phyloP scores from a whole-genome alignment of 768 basidiomycete species.

The Amanita thiersii region DNA sequence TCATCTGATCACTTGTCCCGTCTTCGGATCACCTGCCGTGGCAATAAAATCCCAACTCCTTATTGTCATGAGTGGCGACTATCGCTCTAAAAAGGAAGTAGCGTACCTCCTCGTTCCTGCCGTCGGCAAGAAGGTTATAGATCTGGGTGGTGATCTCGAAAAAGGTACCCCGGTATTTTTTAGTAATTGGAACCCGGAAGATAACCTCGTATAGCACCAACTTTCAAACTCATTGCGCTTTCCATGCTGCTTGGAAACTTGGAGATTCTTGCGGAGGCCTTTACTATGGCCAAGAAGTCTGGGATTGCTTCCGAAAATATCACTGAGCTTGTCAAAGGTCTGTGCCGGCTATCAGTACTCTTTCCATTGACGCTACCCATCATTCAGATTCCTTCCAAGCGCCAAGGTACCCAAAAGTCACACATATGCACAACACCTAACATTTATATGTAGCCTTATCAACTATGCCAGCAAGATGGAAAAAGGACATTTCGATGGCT shows the following conservation, averaged over 20 bases:
- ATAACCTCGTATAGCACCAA: constrained; percentile 35
- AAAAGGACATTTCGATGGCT: constrained; percentile 66
- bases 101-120: constrained; percentile 74
- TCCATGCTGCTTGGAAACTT: constrained; percentile 68
- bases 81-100: constrained; percentile 72
- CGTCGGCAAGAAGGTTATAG: constrained; percentile 67
- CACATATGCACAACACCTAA: neutral
- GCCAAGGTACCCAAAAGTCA: constrained; percentile 35
- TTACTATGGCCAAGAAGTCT: constrained; percentile 78
- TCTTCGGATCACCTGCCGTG: constrained; percentile 64
- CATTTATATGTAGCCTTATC: constrained; percentile 30
- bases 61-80: constrained; percentile 75
- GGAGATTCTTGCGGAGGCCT: constrained; percentile 75
- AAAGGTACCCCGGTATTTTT: constrained; percentile 38
- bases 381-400: constrained; percentile 58
- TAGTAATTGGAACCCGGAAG: constrained; percentile 1
- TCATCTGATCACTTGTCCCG: constrained; percentile 66
- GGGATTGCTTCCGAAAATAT: constrained; percentile 65
- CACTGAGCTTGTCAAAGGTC: constrained; percentile 50
- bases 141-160: constrained; percentile 82
- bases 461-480: constrained; percentile 63
- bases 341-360: neutral
- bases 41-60: constrained; percentile 63
- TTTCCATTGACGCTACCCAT: neutral
- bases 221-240: constrained; percentile 76